Evolutionary conservation across 768 basidiomycete genomes (phyloP).

Genomic region (Exidia glandulosa): DNA sequence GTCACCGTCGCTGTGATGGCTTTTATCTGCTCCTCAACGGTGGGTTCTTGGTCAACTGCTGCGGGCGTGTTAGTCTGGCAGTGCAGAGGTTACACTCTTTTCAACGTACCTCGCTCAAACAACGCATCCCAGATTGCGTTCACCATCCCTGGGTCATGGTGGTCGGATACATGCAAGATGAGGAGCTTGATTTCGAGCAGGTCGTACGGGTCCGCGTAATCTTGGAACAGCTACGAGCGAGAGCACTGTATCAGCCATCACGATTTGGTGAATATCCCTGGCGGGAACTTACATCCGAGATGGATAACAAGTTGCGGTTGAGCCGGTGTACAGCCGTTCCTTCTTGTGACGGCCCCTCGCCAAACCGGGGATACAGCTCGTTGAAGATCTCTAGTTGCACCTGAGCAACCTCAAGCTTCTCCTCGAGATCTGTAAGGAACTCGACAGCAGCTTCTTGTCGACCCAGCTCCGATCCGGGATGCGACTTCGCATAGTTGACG

Average conservation of each 20-base stretch:
- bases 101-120: constrained; percentile 58
- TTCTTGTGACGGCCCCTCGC: constrained; percentile 57
- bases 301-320: constrained; percentile 43
- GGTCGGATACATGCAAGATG: constrained; percentile 88
- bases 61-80: neutral
- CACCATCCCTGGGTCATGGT: constrained; percentile 72
- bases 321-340: constrained; percentile 31
- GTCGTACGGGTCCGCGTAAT: constrained; percentile 80
- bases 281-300: constrained; percentile 66
- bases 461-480: constrained; percentile 66
- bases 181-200: constrained; percentile 75
- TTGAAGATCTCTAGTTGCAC: constrained; percentile 90
- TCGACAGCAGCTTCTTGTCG: constrained; percentile 85
- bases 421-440: constrained; percentile 90
- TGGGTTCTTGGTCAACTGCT: constrained; percentile 6
- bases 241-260: constrained; percentile 2
- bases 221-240: constrained; percentile 61
- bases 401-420: constrained; percentile 93
- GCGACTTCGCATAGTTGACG: constrained; percentile 92
- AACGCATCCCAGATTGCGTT: constrained; percentile 84
- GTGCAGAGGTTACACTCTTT: too few species aligned
- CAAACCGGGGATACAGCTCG: constrained; percentile 45
- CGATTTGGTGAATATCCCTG: neutral
- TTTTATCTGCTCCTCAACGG: constrained; percentile 45
- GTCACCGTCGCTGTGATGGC: constrained; percentile 52